These are phyloP conservation scores for Huntiella omanensis DNA, from an alignment of 2,329 filamentous ascomycete genomes.

Conservation along the genomic window DNA sequence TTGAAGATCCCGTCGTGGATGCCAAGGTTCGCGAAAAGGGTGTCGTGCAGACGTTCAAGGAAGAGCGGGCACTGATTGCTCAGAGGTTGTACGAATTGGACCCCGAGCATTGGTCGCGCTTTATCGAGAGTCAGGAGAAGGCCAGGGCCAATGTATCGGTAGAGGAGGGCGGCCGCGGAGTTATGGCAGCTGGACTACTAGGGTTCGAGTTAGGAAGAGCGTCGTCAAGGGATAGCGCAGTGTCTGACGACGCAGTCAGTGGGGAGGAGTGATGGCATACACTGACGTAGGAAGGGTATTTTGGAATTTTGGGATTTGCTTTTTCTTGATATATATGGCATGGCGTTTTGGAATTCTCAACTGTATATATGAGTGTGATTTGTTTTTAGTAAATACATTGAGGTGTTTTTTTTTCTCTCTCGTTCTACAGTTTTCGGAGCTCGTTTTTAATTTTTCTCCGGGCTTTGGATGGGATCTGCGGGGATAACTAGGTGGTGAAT, in stretches of 20 bases:
- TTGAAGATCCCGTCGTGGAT: slow-evolving; percentile 39
- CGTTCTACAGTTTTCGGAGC: background rate
- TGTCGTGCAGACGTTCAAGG: slow-evolving; percentile 40
- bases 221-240: slow-evolving; percentile 2
- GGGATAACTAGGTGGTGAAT: too few relatives aligned
- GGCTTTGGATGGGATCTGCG: too few relatives aligned
- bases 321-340: background rate
- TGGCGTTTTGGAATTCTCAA: background rate
- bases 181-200: slow-evolving; percentile 7
- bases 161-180: slow-evolving; percentile 15
- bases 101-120: slow-evolving; percentile 43
- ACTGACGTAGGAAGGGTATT: background rate
- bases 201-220: slow-evolving; percentile 1
- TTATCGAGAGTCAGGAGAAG: slow-evolving; percentile 44
- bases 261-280: slow-evolving; percentile 15
- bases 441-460: background rate
- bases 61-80: slow-evolving; percentile 32
- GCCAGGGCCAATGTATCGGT: slow-evolving; percentile 32
- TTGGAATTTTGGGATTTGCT: background rate
- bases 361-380: background rate
- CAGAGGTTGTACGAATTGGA: slow-evolving; percentile 38
- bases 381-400: slow-evolving; percentile 1
- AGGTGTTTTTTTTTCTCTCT: background rate
- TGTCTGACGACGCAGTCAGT: slow-evolving; percentile 22
- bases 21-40: slow-evolving; percentile 37